Evolutionary conservation across 163 green algal genomes (phyloP).

Genomic region (Trebouxiophyceae sp.): DNA sequence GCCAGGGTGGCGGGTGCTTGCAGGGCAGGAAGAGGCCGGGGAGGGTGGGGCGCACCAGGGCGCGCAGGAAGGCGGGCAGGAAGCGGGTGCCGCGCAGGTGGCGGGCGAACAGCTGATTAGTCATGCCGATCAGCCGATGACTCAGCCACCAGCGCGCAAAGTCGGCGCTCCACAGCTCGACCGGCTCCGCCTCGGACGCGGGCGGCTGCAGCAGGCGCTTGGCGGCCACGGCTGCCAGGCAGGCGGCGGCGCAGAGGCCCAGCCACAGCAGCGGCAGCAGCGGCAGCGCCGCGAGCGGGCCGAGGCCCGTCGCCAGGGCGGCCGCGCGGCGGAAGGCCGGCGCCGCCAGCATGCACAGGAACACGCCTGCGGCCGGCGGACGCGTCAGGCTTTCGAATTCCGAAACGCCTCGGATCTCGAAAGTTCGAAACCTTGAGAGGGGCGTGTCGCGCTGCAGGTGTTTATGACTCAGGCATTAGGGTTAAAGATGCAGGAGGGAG

Average conservation of each 20-base stretch:
- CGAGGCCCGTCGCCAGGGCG: not conserved
- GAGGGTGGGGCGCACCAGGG: slow-evolving; percentile 5
- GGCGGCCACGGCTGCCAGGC: not conserved
- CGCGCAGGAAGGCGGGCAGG: slow-evolving; percentile 1
- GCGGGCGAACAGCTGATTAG: slow-evolving; percentile 5
- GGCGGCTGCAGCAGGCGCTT: slow-evolving; percentile 4
- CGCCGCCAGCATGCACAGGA: not conserved
- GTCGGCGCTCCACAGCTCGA: slow-evolving; percentile 3
- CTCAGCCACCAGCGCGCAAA: slow-evolving; percentile 12
- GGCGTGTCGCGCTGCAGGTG: too few relatives aligned
- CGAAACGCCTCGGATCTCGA: too few relatives aligned
- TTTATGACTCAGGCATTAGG: too few relatives aligned
- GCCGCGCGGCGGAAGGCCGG: not conserved
- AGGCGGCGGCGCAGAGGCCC: not conserved
- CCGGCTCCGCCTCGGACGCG: not conserved
- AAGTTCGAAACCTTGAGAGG: too few relatives aligned
- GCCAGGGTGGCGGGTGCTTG: too few relatives aligned
- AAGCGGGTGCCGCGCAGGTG: slow-evolving; percentile 5
- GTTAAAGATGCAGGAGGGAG: not conserved
- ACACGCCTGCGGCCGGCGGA: not conserved
- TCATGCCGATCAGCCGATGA: slow-evolving; percentile 1
- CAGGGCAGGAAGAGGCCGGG: too few relatives aligned
- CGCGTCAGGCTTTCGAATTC: too few relatives aligned
- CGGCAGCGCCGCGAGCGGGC: not conserved
- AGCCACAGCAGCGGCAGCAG: slow-evolving; percentile 1